These are phyloP conservation scores for Aspergillus bridgeri DNA, from an alignment of 495 filamentous ascomycete species.

Conservation along the genomic window DNA sequence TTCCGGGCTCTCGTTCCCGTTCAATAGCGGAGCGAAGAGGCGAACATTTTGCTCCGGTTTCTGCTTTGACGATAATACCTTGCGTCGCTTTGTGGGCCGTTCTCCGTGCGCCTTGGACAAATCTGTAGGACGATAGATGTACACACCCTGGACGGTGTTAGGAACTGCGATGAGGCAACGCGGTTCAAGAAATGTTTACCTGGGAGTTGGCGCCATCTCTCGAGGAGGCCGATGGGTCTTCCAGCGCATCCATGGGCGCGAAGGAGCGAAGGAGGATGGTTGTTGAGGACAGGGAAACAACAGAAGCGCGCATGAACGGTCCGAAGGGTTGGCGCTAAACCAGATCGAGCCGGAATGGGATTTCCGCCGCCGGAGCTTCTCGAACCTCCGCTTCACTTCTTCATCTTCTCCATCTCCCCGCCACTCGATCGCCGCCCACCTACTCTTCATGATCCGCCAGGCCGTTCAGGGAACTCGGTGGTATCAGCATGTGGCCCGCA, in stretches of 20 bases:
- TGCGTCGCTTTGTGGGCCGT: constrained; percentile 64
- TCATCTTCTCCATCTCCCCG: background rate
- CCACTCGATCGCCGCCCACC: background rate
- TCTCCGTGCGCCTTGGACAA: constrained; percentile 30
- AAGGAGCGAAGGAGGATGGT: constrained; percentile 19
- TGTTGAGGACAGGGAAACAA: constrained; percentile 21
- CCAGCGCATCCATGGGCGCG: constrained; percentile 28
- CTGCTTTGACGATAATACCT: constrained; percentile 35
- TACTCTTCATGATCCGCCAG: constrained; percentile 48
- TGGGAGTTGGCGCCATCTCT: constrained; percentile 44
- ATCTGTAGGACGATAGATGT: constrained; percentile 61
- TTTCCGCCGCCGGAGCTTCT: constrained; percentile 24
- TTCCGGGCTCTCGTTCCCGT: constrained; percentile 55
- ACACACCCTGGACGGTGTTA: constrained; percentile 55
- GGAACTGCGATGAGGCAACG: background rate
- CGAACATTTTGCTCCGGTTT: constrained; percentile 16
- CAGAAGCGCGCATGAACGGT: background rate
- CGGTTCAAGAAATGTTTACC: constrained; percentile 26
- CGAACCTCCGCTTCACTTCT: background rate
- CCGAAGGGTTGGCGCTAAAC: constrained; percentile 30
- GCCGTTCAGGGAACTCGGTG: constrained; percentile 45
- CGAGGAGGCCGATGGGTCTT: constrained; percentile 26
- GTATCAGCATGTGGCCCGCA: constrained; percentile 41
- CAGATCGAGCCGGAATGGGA: constrained; percentile 25
- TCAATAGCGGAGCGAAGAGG: constrained; percentile 59